phyloP scores from a whole-genome alignment of 1,284 basidiomycete genomes.

The Wolfiporia cocos region DNA sequence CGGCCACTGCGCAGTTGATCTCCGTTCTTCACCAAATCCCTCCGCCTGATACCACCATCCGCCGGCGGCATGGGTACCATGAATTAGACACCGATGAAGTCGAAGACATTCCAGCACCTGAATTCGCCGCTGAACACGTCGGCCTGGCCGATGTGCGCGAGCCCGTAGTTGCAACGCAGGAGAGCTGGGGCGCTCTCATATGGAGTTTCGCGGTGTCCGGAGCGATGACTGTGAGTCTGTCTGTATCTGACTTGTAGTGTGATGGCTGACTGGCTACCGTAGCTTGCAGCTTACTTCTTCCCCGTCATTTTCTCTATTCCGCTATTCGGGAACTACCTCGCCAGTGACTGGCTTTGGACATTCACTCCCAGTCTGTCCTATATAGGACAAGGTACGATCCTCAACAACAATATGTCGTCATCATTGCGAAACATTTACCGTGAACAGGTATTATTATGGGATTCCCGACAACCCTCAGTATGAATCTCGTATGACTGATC shows the following conservation, averaged over 20 bases:
- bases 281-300: slow-evolving; percentile 81
- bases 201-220: slow-evolving; percentile 75
- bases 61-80: slow-evolving; percentile 51
- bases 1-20: slow-evolving; percentile 95
- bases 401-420: too few species aligned
- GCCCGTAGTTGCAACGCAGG: slow-evolving; percentile 22
- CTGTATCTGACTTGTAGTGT: not conserved
- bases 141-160: slow-evolving; percentile 14
- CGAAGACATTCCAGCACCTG: slow-evolving; percentile 23
- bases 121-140: slow-evolving; percentile 5
- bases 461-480: slow-evolving; percentile 87
- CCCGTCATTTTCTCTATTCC: slow-evolving; percentile 91
- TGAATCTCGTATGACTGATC: slow-evolving; percentile 66
- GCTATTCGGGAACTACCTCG: slow-evolving; percentile 83
- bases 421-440: not conserved
- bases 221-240: slow-evolving; percentile 56
- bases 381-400: slow-evolving; percentile 71
- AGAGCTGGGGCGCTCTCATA: slow-evolving; percentile 68
- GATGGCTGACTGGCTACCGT: slow-evolving; percentile 1
- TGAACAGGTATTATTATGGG: slow-evolving; percentile 92
- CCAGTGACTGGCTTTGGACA: slow-evolving; percentile 89
- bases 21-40: slow-evolving; percentile 83
- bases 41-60: slow-evolving; percentile 49
- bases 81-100: slow-evolving; percentile 30
- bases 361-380: slow-evolving; percentile 92